Evolutionary conservation across 345 rosid species (phyloP), one percentile per base, ranked within the genome.

Genomic region (Melaleuca quinquenervia): DNA sequence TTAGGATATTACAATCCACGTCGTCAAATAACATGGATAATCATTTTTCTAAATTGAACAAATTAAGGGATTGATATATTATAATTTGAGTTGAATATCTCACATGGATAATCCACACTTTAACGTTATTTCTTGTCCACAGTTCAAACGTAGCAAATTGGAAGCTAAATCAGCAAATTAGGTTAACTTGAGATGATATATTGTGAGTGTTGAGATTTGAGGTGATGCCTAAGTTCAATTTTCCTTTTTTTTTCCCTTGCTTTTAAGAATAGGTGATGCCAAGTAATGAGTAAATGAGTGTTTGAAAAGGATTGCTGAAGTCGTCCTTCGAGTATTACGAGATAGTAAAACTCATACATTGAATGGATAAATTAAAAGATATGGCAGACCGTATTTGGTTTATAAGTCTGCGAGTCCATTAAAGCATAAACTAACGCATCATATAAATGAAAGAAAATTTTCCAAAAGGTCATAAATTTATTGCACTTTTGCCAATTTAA

Each of bases 101-200:
- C 24, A 55, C 0, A 13, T 55, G 1, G 14, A 55, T 55, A 55
- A 55, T 10, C 0, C 27, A 1, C 41, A 41, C 41, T 14, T 5
- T 14, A 11, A 62, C 11, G 0, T 27, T 62, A 62, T 62, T 8
- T 62, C 27, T 62, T 13, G 44, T 27, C 21, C 75, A 62, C 6
- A 0, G 0, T 29, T 15, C 75, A 62, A 29, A 62, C 21, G 36
- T 62, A 29, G 75, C 36, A 11, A 1, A 62, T 62, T 29, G 75
- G 36, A 62, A 15, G 44, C 75, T 2, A 29, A 62, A 62, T 62
- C 6, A 6, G 0, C 3, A 62, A 15, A 29, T 62, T 62, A 3
- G 0, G 0, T 29, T 29, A 1, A 62, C 0, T 27, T 62, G 3
- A 15, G 29, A 14, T 27, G 7, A 29, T 62, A 8, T 18, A 29